phyloP scores from a whole-genome alignment of 441 rosid genomes.

The Corymbia calophylla region DNA sequence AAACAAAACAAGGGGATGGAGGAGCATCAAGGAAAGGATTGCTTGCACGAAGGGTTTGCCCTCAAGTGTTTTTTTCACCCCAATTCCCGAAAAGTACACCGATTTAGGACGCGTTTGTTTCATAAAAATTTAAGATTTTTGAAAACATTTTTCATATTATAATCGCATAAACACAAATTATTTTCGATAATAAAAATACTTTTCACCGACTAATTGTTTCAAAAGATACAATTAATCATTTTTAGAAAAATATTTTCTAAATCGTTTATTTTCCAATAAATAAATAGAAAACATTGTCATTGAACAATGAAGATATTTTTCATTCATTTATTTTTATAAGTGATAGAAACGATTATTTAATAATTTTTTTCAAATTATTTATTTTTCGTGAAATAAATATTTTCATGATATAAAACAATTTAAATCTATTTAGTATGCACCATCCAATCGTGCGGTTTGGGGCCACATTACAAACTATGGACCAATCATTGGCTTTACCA shows the following conservation, averaged over 20 bases:
- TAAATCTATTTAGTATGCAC: neutral
- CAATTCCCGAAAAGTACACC: neutral
- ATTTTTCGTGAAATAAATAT: neutral
- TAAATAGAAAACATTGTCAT: too few species aligned
- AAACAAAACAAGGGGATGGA: neutral
- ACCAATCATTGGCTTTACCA: neutral
- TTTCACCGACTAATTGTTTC: neutral
- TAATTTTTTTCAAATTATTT: accelerated
- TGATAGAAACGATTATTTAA: accelerated
- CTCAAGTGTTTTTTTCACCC: neutral
- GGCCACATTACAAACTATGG: neutral
- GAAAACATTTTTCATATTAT: neutral
- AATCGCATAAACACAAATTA: accelerated
- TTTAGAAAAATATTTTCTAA: too few species aligned
- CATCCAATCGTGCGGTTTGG: neutral
- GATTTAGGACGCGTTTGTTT: neutral
- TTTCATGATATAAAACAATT: neutral
- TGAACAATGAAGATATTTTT: neutral
- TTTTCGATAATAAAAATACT: neutral
- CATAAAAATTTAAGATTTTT: neutral
- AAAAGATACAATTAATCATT: too few species aligned
- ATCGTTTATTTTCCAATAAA: too few species aligned
- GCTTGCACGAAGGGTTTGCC: neutral
- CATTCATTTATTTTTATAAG: neutral
- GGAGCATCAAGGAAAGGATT: neutral